Percentiles rank a stretch among this genome's conserved stretches.
Conservation (phyloP, 495 filamentous ascomycete species). For the Podospora pseudopauciseta region DNA sequence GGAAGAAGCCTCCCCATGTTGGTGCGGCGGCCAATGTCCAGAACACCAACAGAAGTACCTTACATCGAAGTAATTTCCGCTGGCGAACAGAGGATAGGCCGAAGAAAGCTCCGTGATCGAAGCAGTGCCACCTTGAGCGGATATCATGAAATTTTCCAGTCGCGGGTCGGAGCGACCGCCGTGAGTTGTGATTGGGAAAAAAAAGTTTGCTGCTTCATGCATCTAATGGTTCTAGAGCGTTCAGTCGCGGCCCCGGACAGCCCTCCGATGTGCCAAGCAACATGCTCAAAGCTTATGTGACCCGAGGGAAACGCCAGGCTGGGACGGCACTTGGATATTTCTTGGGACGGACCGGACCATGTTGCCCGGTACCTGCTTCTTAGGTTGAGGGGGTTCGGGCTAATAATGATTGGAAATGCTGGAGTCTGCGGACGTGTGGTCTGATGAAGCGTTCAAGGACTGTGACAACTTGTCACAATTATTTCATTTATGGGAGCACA, state of each 20-base stretch:
- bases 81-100: too few species aligned
- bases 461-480: background rate
- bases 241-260: background rate
- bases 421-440: background rate
- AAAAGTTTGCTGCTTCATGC: too few species aligned
- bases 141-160: too few species aligned
- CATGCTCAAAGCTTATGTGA: background rate
- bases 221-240: background rate
- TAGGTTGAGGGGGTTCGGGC: background rate
- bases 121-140: too few species aligned
- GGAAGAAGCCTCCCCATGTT: too few species aligned
- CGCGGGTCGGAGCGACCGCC: too few species aligned
- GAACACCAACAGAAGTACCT: too few species aligned
- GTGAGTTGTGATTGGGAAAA: too few species aligned
- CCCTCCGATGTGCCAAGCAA: background rate
- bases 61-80: too few species aligned
- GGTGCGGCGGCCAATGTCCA: too few species aligned
- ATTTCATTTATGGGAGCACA: background rate
- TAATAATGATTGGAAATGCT: background rate
- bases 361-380: background rate
- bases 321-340: background rate
- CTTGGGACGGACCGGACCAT: background rate
- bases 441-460: background rate
- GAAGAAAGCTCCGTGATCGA: too few species aligned
- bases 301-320: background rate